Base-by-base conservation (phyloP, 164 flowering plant species). In the Stephania yunnanensis region DNA sequence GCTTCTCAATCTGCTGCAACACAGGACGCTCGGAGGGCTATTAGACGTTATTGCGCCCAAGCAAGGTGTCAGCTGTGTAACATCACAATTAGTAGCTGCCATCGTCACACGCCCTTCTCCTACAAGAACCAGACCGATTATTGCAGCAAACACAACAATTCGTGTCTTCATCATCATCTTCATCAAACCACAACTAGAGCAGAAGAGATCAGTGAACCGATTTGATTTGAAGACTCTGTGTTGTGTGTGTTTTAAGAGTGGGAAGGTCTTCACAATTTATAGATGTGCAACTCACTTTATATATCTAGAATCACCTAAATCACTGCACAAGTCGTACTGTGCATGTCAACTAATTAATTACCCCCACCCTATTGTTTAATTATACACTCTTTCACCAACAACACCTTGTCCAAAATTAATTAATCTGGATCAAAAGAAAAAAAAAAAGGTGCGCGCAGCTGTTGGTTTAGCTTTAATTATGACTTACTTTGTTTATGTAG, bases 1-100 rank as follows among this genome's bases (percentile, higher is more conserved):
- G 5, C 74, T 78, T 55, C 64, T 78, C 11, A 83, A n/a, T 68
- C 76, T 78, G 42, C 45, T 31, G 72, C 85, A 83, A 42, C 85
- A 83, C 7, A 1, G 8, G 0, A n/a, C 10, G 0, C 81, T 42
- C 6, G 85, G 85, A 0, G 80, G 46, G 6, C 36, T 6, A 0
- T 70, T 8, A 1, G 78, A 71, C 4, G 71, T 78, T 31, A 83
- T 52, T 2, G 85, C 81, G 10, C 13, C 31, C 3, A 63, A 46
- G 68, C 85, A 83, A 3, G 83, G 25, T 42, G 50, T 44, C 65
- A 83, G 73, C 80, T 80, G 73, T 46, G 52, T n/a, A 1, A 78
- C 67, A 68, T 70, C 75, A 72, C 84, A 82, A 25, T 0, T 25
- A 2, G 76, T 77, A 8, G 63, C 80, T 10, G 82, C 82, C 68